Conservation (phyloP, 345 rosid species). For the Adansonia digitata region DNA sequence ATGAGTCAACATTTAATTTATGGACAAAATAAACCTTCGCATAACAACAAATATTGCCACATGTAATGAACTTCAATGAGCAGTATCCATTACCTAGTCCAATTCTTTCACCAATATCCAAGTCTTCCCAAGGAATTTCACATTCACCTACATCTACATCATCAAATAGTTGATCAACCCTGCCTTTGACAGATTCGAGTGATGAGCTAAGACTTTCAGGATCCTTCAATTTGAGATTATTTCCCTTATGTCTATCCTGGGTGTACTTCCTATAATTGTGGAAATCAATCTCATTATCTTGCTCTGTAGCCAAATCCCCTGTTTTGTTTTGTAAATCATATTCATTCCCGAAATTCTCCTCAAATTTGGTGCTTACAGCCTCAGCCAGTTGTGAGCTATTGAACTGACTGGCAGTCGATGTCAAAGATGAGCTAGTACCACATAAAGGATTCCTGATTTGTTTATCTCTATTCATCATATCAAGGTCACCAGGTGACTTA, state of each 20-base stretch:
- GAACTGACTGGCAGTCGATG: constrained; percentile 36
- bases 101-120: constrained; percentile 94
- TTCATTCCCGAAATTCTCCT: constrained; percentile 33
- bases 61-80: background rate
- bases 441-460: constrained; percentile 31
- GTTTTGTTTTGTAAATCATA: constrained; percentile 33
- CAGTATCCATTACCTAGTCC: constrained; percentile 69
- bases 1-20: background rate
- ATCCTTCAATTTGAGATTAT: constrained; percentile 53
- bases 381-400: constrained; percentile 28
- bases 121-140: constrained; percentile 98
- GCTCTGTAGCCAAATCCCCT: constrained; percentile 23
- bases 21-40: background rate
- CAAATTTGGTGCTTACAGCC: constrained; percentile 26
- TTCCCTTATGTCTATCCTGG: constrained; percentile 49
- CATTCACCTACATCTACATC: constrained; percentile 91
- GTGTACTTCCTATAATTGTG: constrained; percentile 46
- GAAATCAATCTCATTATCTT: constrained; percentile 41
- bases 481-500: constrained; percentile 33
- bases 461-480: constrained; percentile 36
- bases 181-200: constrained; percentile 43
- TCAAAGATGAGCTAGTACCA: constrained; percentile 33
- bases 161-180: constrained; percentile 65
- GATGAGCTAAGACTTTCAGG: constrained; percentile 63
- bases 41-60: background rate